Conservation (phyloP, 352 stramenopile species). For the Globisporangium irregulare region DNA sequence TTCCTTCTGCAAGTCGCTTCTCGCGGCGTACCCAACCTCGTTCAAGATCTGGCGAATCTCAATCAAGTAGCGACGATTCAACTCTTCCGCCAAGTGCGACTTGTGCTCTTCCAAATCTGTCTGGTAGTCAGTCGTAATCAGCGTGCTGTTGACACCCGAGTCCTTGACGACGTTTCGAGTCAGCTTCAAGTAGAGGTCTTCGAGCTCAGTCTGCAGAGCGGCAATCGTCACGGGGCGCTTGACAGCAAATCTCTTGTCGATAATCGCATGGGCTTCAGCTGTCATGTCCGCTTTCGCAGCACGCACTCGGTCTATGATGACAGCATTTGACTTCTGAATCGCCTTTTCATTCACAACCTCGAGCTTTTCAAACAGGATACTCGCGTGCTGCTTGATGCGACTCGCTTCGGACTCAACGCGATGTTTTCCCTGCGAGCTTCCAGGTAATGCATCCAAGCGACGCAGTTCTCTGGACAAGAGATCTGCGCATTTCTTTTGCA, state of each 20-base stretch:
- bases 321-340: slow-evolving; percentile 52
- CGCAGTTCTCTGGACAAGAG: slow-evolving; percentile 44
- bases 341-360: slow-evolving; percentile 72
- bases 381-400: slow-evolving; percentile 58
- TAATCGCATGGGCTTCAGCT: slow-evolving; percentile 50
- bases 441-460: slow-evolving; percentile 48
- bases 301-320: slow-evolving; percentile 50
- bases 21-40: slow-evolving; percentile 56
- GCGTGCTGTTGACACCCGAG: slow-evolving; percentile 28
- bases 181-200: slow-evolving; percentile 40
- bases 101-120: slow-evolving; percentile 68
- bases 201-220: slow-evolving; percentile 54
- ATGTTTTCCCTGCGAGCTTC: slow-evolving; percentile 40
- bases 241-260: slow-evolving; percentile 55
- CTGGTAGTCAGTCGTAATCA: slow-evolving; percentile 39
- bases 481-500: slow-evolving; percentile 49
- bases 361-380: slow-evolving; percentile 68
- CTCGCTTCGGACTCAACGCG: slow-evolving; percentile 49
- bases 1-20: slow-evolving; percentile 65
- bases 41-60: slow-evolving; percentile 77
- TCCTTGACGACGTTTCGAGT: slow-evolving; percentile 24
- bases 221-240: slow-evolving; percentile 53
- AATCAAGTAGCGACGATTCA: slow-evolving; percentile 74
- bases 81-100: slow-evolving; percentile 49
- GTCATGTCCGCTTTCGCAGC: slow-evolving; percentile 59